These are phyloP conservation scores for Gossypium laxum DNA, from an alignment of 441 rosid genomes.

Conservation along the genomic window DNA sequence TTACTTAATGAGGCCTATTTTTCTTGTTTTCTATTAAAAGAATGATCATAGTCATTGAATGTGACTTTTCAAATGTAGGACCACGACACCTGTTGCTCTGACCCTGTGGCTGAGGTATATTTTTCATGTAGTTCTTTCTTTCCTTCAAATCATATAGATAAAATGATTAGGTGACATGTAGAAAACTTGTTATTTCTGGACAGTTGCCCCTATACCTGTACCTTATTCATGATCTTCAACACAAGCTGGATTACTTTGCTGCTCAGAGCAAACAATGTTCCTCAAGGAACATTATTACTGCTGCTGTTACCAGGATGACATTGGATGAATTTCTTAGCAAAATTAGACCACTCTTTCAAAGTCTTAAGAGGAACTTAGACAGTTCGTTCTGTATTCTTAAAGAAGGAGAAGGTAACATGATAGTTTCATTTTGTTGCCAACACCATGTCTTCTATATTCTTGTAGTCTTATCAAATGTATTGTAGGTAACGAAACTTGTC, in stretches of 20 bases:
- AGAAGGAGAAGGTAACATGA: slow-evolving; percentile 56
- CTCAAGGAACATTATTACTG: slow-evolving; percentile 33
- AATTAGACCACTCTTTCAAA: slow-evolving; percentile 42
- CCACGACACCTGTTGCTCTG: slow-evolving; percentile 45
- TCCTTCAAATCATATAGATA: neutral
- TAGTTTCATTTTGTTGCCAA: neutral
- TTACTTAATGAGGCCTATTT: neutral
- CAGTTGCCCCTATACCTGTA: slow-evolving; percentile 62
- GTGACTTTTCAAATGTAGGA: slow-evolving; percentile 34
- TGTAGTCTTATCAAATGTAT: slow-evolving; percentile 18
- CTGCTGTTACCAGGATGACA: slow-evolving; percentile 33
- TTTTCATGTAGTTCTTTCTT: slow-evolving; percentile 13
- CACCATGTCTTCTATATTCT: slow-evolving; percentile 6
- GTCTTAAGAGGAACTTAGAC: slow-evolving; percentile 45
- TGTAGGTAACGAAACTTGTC: slow-evolving; percentile 55
- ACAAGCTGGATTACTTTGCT: slow-evolving; percentile 56
- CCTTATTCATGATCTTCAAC: slow-evolving; percentile 58
- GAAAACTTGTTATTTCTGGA: slow-evolving; percentile 17
- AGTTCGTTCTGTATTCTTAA: slow-evolving; percentile 40
- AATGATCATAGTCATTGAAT: slow-evolving; percentile 6
- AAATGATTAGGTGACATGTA: neutral
- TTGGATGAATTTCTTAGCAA: slow-evolving; percentile 35
- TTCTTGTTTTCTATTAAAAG: slow-evolving; percentile 2
- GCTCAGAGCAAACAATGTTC: slow-evolving; percentile 30
- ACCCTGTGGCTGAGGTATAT: slow-evolving; percentile 65